These are phyloP conservation scores for Linnemannia elongata DNA, from an alignment of 192 early-diverging fungal species.

Conservation along the genomic window DNA sequence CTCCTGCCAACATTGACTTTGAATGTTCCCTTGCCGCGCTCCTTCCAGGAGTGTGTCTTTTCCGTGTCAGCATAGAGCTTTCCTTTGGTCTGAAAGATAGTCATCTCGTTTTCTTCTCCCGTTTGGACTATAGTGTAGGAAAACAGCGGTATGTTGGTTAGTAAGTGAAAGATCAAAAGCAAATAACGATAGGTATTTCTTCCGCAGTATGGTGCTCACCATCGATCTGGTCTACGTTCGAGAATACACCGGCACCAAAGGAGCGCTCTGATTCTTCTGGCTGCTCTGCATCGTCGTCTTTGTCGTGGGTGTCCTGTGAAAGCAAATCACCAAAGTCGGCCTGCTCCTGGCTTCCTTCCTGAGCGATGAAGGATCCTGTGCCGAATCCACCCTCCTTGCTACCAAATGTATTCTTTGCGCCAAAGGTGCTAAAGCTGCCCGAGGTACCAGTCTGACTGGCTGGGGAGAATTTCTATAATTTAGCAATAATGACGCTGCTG, in stretches of 20 bases:
- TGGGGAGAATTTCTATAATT: slow-evolving; percentile 15
- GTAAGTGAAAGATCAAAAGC: neutral
- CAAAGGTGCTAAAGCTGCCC: slow-evolving; percentile 36
- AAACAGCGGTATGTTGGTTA: neutral
- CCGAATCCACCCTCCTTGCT: slow-evolving; percentile 39
- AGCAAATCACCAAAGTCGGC: slow-evolving; percentile 45
- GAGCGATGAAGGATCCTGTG: slow-evolving; percentile 35
- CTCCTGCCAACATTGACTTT: slow-evolving; percentile 43
- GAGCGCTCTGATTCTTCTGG: slow-evolving; percentile 17
- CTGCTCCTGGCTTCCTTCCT: slow-evolving; percentile 20
- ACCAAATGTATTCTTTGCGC: slow-evolving; percentile 28
- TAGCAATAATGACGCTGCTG: neutral
- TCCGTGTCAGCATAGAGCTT: slow-evolving; percentile 45
- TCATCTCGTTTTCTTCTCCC: slow-evolving; percentile 47
- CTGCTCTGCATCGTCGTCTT: slow-evolving; percentile 25
- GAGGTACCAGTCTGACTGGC: slow-evolving; percentile 6
- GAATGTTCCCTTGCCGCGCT: slow-evolving; percentile 49
- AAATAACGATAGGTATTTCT: neutral
- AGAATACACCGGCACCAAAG: slow-evolving; percentile 41
- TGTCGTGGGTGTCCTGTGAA: slow-evolving; percentile 30
- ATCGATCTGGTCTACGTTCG: slow-evolving; percentile 47
- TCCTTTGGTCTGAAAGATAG: slow-evolving; percentile 46
- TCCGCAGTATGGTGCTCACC: slow-evolving; percentile 6
- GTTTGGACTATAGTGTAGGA: slow-evolving; percentile 28
- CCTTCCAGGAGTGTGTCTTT: slow-evolving; percentile 46